Percentiles rank a stretch among this genome's conserved stretches.
phyloP scores from a whole-genome alignment of 2,329 filamentous ascomycete genomes.

The Fusarium nurragi region DNA sequence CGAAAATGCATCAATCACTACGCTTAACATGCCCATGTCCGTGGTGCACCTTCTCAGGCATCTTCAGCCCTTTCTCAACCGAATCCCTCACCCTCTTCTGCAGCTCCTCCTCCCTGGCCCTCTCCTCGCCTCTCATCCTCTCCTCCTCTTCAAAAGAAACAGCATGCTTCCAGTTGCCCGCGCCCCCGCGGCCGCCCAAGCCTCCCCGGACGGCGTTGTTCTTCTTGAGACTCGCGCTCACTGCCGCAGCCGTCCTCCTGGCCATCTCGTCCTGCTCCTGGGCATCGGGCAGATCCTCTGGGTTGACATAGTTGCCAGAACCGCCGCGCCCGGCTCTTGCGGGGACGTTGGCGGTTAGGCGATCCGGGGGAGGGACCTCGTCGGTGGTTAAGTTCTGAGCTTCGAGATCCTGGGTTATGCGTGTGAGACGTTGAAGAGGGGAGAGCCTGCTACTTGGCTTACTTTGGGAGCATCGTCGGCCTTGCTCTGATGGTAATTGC shows the following conservation, averaged over 20 bases:
- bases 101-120: slow-evolving; percentile 49
- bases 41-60: slow-evolving; percentile 58
- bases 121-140: slow-evolving; percentile 39
- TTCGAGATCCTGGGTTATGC: slow-evolving; percentile 52
- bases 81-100: slow-evolving; percentile 56
- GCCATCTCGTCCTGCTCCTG: slow-evolving; percentile 50
- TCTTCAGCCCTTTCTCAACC: slow-evolving; percentile 59
- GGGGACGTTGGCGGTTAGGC: slow-evolving; percentile 45
- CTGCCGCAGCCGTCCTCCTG: slow-evolving; percentile 48
- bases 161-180: slow-evolving; percentile 60
- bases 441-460: background rate
- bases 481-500: slow-evolving; percentile 66
- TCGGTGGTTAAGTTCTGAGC: slow-evolving; percentile 47
- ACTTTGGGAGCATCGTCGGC: slow-evolving; percentile 56
- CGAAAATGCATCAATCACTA: slow-evolving; percentile 1
- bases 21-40: slow-evolving; percentile 24
- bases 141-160: slow-evolving; percentile 42
- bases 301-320: slow-evolving; percentile 67
- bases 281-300: slow-evolving; percentile 47
- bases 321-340: slow-evolving; percentile 66
- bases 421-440: background rate
- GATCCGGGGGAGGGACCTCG: slow-evolving; percentile 39
- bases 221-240: slow-evolving; percentile 46
- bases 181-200: slow-evolving; percentile 62
- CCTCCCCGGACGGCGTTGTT: slow-evolving; percentile 36